These are phyloP conservation scores for Tolypocladium paradoxum DNA, from an alignment of 2,329 filamentous ascomycete species.

Conservation along the genomic window DNA sequence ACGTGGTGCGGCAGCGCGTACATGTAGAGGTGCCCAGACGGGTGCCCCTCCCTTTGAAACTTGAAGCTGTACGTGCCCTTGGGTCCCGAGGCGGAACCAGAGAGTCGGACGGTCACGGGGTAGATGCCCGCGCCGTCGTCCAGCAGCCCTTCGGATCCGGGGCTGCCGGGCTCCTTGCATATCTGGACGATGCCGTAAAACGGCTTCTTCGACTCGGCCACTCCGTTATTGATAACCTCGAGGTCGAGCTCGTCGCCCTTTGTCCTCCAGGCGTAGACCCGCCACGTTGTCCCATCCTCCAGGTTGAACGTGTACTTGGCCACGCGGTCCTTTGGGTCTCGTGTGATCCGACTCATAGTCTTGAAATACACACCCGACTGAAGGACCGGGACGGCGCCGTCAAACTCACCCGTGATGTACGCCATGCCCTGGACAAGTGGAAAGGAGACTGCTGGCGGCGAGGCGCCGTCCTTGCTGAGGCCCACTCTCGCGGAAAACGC, in stretches of 20 bases:
- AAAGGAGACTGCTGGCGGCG: conserved; percentile 56
- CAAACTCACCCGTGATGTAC: conserved; percentile 72
- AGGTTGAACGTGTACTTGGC: conserved; percentile 68
- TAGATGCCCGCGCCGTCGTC: conserved; percentile 71
- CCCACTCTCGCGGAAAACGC: conserved; percentile 57
- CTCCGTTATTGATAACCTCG: conserved; percentile 52
- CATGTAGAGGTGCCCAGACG: conserved; percentile 57
- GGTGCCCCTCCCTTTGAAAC: conserved; percentile 61
- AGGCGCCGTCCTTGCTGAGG: conserved; percentile 43
- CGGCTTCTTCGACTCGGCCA: conserved; percentile 51
- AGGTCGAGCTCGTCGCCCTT: conserved; percentile 55
- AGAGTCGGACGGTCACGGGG: conserved; percentile 51
- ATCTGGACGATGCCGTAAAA: conserved; percentile 78
- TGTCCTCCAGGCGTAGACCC: conserved; percentile 62
- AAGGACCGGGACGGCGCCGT: conserved; percentile 57
- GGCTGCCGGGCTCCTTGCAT: conserved; percentile 57
- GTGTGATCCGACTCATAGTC: conserved; percentile 46
- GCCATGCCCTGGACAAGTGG: conserved; percentile 84
- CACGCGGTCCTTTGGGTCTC: conserved; percentile 50
- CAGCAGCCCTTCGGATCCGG: conserved; percentile 52
- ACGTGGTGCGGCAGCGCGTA: conserved; percentile 83
- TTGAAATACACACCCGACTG: conserved; percentile 67
- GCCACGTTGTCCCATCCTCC: conserved; percentile 65
- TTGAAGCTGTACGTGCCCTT: conserved; percentile 62
- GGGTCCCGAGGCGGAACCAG: conserved; percentile 47